Base-by-base conservation (phyloP, 768 basidiomycete species). In the Phlebiopsis gigantea region DNA sequence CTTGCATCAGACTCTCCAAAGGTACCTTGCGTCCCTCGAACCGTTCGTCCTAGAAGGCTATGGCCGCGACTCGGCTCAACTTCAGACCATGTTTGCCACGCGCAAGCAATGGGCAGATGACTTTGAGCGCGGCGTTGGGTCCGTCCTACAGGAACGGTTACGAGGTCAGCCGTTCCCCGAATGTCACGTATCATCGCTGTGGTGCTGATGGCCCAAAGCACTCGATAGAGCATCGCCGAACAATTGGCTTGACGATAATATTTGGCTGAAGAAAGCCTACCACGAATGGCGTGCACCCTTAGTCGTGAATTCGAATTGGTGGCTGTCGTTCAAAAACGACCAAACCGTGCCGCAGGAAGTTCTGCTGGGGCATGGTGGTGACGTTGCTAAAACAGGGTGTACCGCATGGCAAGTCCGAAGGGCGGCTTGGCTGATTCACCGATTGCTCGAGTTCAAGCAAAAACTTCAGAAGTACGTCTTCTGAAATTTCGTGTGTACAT, bases 221-320 rank as follows among this genome's bases (percentile, higher is more conserved):
- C 79, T 97, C 50, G 93, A 96, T 72, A 83, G 78, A 62, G 73
- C 76, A 1, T 94, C 93, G 6, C 91, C 93, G 0, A 76, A 86
- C 68, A 97, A 96, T 67, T 98, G 95, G 95, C 80, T 98, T 10
- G 83, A 95, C 61, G 94, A 98, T 68, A 93, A 90, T 55, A 86
- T 96, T 62, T 98, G 95, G 96, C 73, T 83, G 57, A 83, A 87
- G 63, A 87, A 88, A 63, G 84, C 91, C 1, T 98, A 98, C 69
- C 84, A 89, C 48, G 87, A 90, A 71, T 92, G 87, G 85, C 81
- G 95, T 29, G 81, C 82, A 0, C 93, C 95, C 0, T 74, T 98
- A 10, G 76, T 90, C 55, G 73, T 98, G 62, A 88, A 98, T 69
- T 95, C 93, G 2, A 98, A 97, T 66, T 98, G 94, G 94, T 98